Base-by-base conservation (phyloP, 345 rosid species). In the Lepidium africanum region DNA sequence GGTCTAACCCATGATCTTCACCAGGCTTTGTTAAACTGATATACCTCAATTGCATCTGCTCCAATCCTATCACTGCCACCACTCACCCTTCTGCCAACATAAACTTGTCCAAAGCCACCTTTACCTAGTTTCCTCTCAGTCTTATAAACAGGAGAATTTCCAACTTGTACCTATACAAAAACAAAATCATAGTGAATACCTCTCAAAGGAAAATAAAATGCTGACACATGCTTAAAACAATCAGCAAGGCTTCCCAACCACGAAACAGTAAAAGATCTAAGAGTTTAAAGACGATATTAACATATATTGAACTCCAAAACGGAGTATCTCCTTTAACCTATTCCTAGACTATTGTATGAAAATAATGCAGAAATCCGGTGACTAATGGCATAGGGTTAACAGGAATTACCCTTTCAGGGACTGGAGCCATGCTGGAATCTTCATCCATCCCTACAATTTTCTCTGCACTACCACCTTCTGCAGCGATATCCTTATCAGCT, bases 31-130 rank as follows among this genome's bases (percentile, higher is more conserved):
- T 69, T 16, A 4, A 27, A 14, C 40, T 25, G 40, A 5, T 57
- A 60, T 77, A 89, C 96, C 92, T 89, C 96, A 78, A 83, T 65
- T 69, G 96, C 96, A 81, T 85, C 96, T 4, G 92, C 77, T 59
- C 92, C 96, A 30, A 75, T 84, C 80, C 90, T 84, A 49, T 83
- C 90, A 64, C 78, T 84, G 61, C 85, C 87, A 67, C 85, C 87
- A 33, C 78, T 80, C 46, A 82, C 86, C 69, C 97, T 81, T 74
- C 90, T 81, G 57, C 99, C 99, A 47, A 94, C 91, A 83, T 86
- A 94, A 50, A 94, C 99, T 81, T 94, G 99, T 37, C 99, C 97
- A 80, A 94, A 94, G 47, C 99, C 99, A 77, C 99, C 99, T 78
- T 94, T 94, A 15, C 99, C 99, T 75, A 94, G 79, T 78, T 87